Base-by-base conservation (phyloP, 257 asterid genomes). In the Solanum ossicruentum region DNA sequence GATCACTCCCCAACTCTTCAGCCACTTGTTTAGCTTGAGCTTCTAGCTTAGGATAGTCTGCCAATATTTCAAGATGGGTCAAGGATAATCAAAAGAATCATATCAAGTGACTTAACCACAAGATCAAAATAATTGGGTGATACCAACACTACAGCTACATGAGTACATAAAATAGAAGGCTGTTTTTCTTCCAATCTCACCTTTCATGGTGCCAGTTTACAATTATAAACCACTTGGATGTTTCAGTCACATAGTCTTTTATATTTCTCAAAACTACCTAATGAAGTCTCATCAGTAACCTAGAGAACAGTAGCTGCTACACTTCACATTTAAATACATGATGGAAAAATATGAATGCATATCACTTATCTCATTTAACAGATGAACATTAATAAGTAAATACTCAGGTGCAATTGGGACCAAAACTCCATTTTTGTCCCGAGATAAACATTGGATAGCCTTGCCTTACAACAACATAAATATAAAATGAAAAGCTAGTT, bases 31-130 rank as follows among this genome's bases (percentile, higher is more conserved):
- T 95, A 0, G 98, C 99, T 85, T 90, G 88, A 69, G 93, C 89
- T 86, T 97, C 99, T 85, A 97, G 84, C 86, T 90, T 90, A 18
- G 98, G 98, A 92, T 94, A 97, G 84, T 95, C 99, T 97, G 97
- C 93, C 87, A 13, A 55, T 36, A 83, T 72, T 69, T 87, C 82
- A 84, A 51, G 16, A 47, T 49, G 36, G 80, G 57, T 55, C 61
- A n/a, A n/a, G 71, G 67, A 41, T 41, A 84, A 28, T 55, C 75
- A 52, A 80, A n/a, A 56, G 84, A 61, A 85, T 52, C 41, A 60
- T 36, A 58, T 32, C 18, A 43, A 47, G 39, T 10, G 79, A 18
- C 13, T 56, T 47, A 52, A 77, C 23, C 63, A 77, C 23, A 77
- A 51, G 82, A 77, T 51, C 17, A 77, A 63, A 77, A 77, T 77